Evolutionary conservation across 1,139 yeast genomes (phyloP).

Genomic region (Casaregolazyma suthepensis): DNA sequence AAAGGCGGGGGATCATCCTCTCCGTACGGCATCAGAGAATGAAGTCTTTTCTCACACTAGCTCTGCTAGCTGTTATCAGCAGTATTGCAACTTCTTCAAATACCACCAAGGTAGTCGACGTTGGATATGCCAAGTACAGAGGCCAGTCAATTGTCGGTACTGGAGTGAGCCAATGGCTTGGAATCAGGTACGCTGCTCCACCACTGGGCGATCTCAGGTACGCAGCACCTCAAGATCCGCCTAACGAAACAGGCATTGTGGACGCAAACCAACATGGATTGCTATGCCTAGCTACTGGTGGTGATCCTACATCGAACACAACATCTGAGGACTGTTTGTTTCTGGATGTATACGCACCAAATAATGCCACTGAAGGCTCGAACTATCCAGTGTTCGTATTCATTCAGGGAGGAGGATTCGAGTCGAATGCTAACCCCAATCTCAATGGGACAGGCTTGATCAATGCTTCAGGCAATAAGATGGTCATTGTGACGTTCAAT

Average conservation of each 20-base stretch:
- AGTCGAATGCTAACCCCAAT: background rate
- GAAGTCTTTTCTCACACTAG: background rate
- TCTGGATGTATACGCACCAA: conserved; percentile 27
- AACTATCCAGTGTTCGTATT: conserved; percentile 31
- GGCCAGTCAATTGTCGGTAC: background rate
- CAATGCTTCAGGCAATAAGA: conserved; percentile 7
- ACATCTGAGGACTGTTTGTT: conserved; percentile 26
- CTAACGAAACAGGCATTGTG: conserved; percentile 26
- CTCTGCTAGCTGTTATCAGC: background rate
- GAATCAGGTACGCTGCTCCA: conserved; percentile 25
- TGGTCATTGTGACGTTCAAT: conserved; percentile 21
- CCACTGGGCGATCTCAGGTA: conserved; percentile 21
- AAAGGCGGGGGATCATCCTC: background rate
- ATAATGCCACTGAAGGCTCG: conserved; percentile 8
- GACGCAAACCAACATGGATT: conserved; percentile 7
- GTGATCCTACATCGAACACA: conserved; percentile 15
- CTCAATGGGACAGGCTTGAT: conserved; percentile 1
- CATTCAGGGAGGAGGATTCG: conserved; percentile 36
- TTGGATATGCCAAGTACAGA: conserved; percentile 1
- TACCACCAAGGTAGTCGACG: background rate
- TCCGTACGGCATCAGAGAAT: background rate
- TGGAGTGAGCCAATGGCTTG: conserved; percentile 9
- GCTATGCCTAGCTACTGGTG: conserved; percentile 18
- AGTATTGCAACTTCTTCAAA: background rate
- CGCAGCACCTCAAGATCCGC: conserved; percentile 12